A percentile compares a stretch with the other conserved stretches of the same genome.
Conservation (phyloP, 768 basidiomycete species). For the Tylopilus subfusipes region DNA sequence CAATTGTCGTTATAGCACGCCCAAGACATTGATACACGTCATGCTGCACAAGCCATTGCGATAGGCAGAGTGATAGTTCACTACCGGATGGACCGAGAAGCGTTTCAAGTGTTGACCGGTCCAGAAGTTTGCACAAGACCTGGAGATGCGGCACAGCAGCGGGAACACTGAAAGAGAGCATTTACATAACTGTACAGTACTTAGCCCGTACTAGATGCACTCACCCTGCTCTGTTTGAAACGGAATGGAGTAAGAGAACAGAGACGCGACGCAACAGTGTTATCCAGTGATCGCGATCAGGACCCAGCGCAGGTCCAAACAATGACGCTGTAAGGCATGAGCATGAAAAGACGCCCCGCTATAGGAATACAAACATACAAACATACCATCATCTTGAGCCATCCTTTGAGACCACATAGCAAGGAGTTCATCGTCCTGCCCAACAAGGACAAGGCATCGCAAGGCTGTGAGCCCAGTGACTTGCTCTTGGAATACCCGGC, state of each 20-base stretch:
- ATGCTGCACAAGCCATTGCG: conserved; percentile 45
- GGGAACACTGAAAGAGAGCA: conserved; percentile 39
- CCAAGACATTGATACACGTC: conserved; percentile 38
- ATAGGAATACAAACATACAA: neutral
- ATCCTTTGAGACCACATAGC: conserved; percentile 30
- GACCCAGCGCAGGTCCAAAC: conserved; percentile 37
- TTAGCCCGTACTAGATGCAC: conserved; percentile 20
- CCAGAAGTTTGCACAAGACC: conserved; percentile 48
- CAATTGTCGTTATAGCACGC: conserved; percentile 36
- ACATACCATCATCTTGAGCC: conserved; percentile 21
- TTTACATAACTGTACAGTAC: neutral
- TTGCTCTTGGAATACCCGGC: conserved; percentile 49
- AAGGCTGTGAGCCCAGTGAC: conserved; percentile 52
- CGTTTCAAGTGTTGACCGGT: conserved; percentile 10
- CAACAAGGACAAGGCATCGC: conserved; percentile 63
- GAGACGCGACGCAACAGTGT: conserved; percentile 51
- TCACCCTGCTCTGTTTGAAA: conserved; percentile 49
- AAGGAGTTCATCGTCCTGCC: conserved; percentile 36
- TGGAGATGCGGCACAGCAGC: conserved; percentile 46
- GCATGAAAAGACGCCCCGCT: neutral
- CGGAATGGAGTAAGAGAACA: conserved; percentile 49
- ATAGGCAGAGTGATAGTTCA: conserved; percentile 33
- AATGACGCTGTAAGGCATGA: conserved; percentile 34
- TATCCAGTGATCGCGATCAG: conserved; percentile 52
- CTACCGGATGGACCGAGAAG: conserved; percentile 30